phyloP scores from a whole-genome alignment of 345 rosid genomes.

The Salix koriyanagi region DNA sequence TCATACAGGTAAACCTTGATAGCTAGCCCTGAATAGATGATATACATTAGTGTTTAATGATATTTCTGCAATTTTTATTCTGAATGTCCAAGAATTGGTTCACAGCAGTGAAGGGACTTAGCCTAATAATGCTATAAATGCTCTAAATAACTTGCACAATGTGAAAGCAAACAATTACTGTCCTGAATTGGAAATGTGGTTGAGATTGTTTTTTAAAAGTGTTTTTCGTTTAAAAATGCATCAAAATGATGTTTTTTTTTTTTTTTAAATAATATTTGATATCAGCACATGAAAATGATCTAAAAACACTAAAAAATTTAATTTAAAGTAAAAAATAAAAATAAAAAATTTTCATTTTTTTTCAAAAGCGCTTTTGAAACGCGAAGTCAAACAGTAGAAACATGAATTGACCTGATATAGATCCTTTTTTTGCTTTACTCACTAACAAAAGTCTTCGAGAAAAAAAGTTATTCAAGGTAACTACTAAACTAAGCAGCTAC shows the following conservation, averaged over 20 bases:
- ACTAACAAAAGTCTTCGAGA: neutral
- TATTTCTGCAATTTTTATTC: neutral
- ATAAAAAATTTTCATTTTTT: too few relatives aligned
- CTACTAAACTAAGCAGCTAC: neutral
- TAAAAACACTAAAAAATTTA: too few relatives aligned
- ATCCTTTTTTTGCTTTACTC: neutral
- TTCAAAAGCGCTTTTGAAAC: too few relatives aligned
- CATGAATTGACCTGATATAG: neutral
- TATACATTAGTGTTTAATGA: neutral
- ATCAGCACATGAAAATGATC: too few relatives aligned
- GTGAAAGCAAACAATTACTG: neutral
- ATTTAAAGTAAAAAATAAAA: too few relatives aligned
- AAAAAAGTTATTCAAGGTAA: neutral
- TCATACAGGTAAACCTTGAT: conserved; percentile 79
- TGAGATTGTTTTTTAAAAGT: too few relatives aligned
- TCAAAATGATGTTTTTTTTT: too few relatives aligned
- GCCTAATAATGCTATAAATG: neutral
- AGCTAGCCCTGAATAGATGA: conserved; percentile 49
- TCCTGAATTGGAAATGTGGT: too few relatives aligned
- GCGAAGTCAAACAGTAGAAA: too few relatives aligned
- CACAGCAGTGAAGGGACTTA: neutral
- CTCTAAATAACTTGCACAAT: neutral
- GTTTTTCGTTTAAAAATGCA: too few relatives aligned
- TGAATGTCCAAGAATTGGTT: neutral
- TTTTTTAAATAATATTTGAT: too few relatives aligned